A percentile compares a stretch with the other conserved stretches of the same genome.
Conservation (phyloP, 2,329 filamentous ascomycete species). For the Westerdykella ornata region DNA sequence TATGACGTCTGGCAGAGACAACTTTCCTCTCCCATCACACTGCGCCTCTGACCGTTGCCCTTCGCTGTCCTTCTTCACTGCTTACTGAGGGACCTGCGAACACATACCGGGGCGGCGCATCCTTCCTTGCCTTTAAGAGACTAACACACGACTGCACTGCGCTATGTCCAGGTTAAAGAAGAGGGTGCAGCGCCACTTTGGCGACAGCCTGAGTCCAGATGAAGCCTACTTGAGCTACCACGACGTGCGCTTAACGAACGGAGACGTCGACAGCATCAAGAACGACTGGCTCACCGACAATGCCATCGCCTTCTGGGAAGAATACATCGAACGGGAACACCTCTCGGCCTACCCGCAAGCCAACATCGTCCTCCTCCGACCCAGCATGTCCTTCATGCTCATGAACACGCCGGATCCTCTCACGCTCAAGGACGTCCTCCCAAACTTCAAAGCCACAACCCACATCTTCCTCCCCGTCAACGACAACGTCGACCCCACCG, state of each 20-base stretch:
- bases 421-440: constrained; percentile 60
- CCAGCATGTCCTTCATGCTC: constrained; percentile 87
- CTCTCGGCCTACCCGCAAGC: constrained; percentile 73
- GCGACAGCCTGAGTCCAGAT: constrained; percentile 45
- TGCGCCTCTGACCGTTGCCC: background rate
- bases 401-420: constrained; percentile 61
- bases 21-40: background rate
- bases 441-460: constrained; percentile 71
- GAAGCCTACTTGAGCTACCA: constrained; percentile 60
- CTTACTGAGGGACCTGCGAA: no score
- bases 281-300: constrained; percentile 97
- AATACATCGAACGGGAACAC: constrained; percentile 87
- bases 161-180: constrained; percentile 17
- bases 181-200: constrained; percentile 24
- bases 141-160: no score
- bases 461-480: constrained; percentile 97
- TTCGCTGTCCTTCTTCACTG: no score
- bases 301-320: constrained; percentile 97
- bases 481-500: constrained; percentile 72
- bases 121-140: no score
- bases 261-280: constrained; percentile 82
- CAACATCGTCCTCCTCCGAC: constrained; percentile 82
- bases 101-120: no score
- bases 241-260: constrained; percentile 62
- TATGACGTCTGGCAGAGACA: background rate